Conservation (phyloP, 2,329 filamentous ascomycete genomes). For the Ceratocystis papillata region DNA sequence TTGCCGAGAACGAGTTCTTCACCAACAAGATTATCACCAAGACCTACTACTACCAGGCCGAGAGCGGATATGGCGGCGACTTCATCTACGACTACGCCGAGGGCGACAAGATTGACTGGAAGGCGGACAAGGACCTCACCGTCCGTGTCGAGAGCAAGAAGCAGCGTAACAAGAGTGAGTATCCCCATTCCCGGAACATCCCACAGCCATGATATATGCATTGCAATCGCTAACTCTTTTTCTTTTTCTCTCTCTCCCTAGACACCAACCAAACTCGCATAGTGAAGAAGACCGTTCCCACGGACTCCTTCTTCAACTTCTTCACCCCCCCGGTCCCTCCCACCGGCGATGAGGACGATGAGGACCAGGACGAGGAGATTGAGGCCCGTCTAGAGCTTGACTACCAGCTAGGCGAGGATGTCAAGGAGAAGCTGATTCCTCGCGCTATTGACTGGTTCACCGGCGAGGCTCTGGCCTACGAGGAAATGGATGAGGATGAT, state of each 20-base stretch:
- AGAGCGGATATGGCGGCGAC: constrained; percentile 95
- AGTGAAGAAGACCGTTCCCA: constrained; percentile 97
- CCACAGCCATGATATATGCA: constrained; percentile 10
- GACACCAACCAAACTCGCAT: constrained; percentile 98
- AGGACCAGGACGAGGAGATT: constrained; percentile 76
- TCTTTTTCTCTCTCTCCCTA: constrained; percentile 32
- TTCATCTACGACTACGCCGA: constrained; percentile 99
- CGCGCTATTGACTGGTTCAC: constrained; percentile 99
- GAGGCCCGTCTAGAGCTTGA: constrained; percentile 96
- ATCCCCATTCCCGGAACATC: constrained; percentile 11
- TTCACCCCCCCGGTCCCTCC: constrained; percentile 91
- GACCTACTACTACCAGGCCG: constrained; percentile 98
- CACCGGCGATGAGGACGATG: constrained; percentile 55
- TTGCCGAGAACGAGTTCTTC: constrained; percentile 91
- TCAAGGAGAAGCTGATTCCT: constrained; percentile 99
- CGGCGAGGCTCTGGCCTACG: constrained; percentile 90
- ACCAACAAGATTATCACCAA: constrained; percentile 94
- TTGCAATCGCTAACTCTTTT: not conserved
- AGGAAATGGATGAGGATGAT: constrained; percentile 78
- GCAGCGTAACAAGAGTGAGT: constrained; percentile 96
- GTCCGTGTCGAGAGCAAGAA: constrained; percentile 97
- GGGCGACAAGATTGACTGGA: constrained; percentile 97
- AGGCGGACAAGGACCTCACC: constrained; percentile 82
- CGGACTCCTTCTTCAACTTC: constrained; percentile 98
- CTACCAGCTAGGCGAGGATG: constrained; percentile 97